phyloP scores from a whole-genome alignment of 495 filamentous ascomycete species.

The Aspergillus olivimuriae region DNA sequence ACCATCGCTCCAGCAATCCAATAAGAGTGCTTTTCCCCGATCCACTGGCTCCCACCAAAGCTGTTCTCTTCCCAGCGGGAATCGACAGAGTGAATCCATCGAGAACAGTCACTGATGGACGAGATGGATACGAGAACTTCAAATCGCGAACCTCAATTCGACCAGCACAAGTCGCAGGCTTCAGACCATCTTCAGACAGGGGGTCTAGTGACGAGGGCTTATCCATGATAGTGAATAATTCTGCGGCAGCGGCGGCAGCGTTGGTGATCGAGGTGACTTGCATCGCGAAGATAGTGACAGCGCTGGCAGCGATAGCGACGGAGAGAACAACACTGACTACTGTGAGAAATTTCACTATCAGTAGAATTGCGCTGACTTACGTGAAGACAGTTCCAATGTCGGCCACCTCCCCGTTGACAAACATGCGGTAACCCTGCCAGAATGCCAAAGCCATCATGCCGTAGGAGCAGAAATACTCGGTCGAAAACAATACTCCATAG shows the following conservation, averaged over 20 bases:
- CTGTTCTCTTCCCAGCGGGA: slow-evolving; percentile 39
- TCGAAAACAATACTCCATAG: slow-evolving; percentile 34
- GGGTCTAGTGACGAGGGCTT: slow-evolving; percentile 30
- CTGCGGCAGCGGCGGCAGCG: slow-evolving; percentile 34
- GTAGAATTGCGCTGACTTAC: slow-evolving; percentile 20
- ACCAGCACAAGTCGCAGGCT: slow-evolving; percentile 13
- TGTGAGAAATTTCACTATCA: too few species aligned
- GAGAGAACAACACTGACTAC: neutral
- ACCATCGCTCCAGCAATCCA: slow-evolving; percentile 53
- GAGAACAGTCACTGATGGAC: slow-evolving; percentile 32
- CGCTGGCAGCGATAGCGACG: neutral
- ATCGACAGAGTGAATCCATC: slow-evolving; percentile 31
- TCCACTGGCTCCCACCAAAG: slow-evolving; percentile 48
- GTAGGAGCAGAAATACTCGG: slow-evolving; percentile 34
- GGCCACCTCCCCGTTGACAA: slow-evolving; percentile 18
- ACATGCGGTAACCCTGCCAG: slow-evolving; percentile 39
- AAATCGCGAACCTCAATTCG: slow-evolving; percentile 51
- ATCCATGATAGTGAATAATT: slow-evolving; percentile 38
- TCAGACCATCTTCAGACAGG: slow-evolving; percentile 24
- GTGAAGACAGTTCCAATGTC: slow-evolving; percentile 38
- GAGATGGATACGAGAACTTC: slow-evolving; percentile 51
- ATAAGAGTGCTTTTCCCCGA: slow-evolving; percentile 58
- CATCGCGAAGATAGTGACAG: neutral
- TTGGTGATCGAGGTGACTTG: slow-evolving; percentile 25
- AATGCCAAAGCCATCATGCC: slow-evolving; percentile 43